A percentile compares a stretch with the other conserved stretches of the same genome.
Conservation (phyloP, 345 rosid species). For the Microthlaspi erraticum region DNA sequence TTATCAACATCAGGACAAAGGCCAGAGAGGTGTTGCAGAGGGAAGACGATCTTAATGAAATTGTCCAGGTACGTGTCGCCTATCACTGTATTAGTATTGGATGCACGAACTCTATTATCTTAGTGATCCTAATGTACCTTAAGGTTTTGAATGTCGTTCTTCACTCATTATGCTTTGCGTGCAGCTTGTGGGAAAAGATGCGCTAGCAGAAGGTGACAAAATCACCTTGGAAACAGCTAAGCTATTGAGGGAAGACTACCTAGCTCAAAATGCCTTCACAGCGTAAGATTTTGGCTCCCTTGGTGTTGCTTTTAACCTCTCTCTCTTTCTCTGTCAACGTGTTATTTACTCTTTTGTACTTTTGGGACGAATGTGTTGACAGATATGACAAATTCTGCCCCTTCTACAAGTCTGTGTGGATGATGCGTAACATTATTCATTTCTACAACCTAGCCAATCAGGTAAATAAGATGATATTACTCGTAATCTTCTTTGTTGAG, state of each 20-base stretch:
- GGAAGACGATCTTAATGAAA: conserved; percentile 99
- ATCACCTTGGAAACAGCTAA: conserved; percentile 97
- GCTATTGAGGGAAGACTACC: conserved; percentile 98
- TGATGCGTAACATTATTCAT: conserved; percentile 99
- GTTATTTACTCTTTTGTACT: background rate
- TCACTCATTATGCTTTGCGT: conserved; percentile 29
- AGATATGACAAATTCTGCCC: conserved; percentile 99
- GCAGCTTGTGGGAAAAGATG: conserved; percentile 99
- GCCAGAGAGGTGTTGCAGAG: conserved; percentile 99
- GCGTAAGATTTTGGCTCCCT: conserved; percentile 61
- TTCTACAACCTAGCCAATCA: conserved; percentile 95
- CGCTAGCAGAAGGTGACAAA: conserved; percentile 94
- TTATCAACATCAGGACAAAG: conserved; percentile 97
- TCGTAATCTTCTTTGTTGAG: conserved; percentile 1
- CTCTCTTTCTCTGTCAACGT: background rate
- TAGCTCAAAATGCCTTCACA: conserved; percentile 99
- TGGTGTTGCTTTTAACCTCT: conserved; percentile 1
- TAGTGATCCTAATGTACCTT: background rate
- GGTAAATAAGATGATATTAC: conserved; percentile 50
- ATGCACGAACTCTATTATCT: conserved; percentile 2
- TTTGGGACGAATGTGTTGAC: conserved; percentile 37
- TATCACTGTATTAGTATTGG: background rate
- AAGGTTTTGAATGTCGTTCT: too few relatives aligned
- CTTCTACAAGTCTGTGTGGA: conserved; percentile 99
- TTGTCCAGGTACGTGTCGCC: conserved; percentile 78